These are phyloP conservation scores for Colletotrichum sojae DNA, from an alignment of 2,329 filamentous ascomycete genomes.

Conservation along the genomic window DNA sequence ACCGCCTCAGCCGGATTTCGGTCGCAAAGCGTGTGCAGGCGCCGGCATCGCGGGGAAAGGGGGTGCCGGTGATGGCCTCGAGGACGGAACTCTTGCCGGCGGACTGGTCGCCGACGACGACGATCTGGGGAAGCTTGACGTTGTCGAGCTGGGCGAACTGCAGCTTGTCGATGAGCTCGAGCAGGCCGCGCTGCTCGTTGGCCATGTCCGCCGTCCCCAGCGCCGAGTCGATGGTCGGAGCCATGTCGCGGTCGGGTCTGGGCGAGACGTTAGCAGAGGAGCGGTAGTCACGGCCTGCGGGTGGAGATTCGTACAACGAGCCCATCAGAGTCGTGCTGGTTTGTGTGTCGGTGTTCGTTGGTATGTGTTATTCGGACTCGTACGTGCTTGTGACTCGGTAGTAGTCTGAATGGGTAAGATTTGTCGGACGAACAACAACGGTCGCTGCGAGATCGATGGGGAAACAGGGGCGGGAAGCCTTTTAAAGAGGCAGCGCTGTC, in stretches of 20 bases:
- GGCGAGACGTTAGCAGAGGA: conserved; percentile 32
- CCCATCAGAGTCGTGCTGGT: conserved; percentile 31
- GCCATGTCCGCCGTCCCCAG: conserved; percentile 65
- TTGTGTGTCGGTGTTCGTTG: background rate
- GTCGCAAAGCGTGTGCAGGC: conserved; percentile 75
- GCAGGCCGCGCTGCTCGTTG: conserved; percentile 68
- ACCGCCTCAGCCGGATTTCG: conserved; percentile 68
- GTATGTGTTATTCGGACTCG: background rate
- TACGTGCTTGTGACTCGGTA: background rate
- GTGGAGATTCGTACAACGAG: conserved; percentile 38
- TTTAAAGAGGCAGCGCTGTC: conserved; percentile 17
- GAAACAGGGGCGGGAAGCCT: conserved; percentile 8
- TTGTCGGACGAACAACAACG: background rate
- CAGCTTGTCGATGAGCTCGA: conserved; percentile 71
- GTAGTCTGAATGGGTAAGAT: background rate
- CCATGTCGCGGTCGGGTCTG: conserved; percentile 47
- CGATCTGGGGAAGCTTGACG: conserved; percentile 71
- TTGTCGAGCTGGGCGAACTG: conserved; percentile 67
- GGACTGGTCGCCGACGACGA: conserved; percentile 76
- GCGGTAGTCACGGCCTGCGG: conserved; percentile 30
- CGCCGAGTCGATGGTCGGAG: conserved; percentile 62
- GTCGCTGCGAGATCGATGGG: background rate
- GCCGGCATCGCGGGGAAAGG: conserved; percentile 71
- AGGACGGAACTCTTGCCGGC: conserved; percentile 76
- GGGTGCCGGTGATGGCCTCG: conserved; percentile 74